phyloP scores from a whole-genome alignment of 2,329 filamentous ascomycete species.

The Rutstroemia sp. region DNA sequence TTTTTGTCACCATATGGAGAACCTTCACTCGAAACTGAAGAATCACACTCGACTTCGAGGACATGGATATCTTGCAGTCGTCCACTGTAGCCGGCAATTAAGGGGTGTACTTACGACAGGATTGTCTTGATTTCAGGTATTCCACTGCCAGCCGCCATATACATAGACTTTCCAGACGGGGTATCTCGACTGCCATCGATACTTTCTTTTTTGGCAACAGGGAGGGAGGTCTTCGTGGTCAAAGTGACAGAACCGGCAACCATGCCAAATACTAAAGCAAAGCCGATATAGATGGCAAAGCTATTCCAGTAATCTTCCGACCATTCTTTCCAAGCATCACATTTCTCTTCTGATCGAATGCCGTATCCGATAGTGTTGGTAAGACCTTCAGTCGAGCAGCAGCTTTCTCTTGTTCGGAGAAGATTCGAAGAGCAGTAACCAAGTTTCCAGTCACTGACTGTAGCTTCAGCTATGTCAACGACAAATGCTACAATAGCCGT shows the following conservation, averaged over 20 bases:
- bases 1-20: too few relatives aligned
- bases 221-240: conserved; percentile 41
- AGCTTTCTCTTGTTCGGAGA: conserved; percentile 41
- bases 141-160: conserved; percentile 49
- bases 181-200: conserved; percentile 32
- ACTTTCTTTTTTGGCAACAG: conserved; percentile 29
- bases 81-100: not conserved
- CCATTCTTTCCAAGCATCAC: conserved; percentile 21
- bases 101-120: conserved; percentile 23
- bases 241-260: conserved; percentile 42
- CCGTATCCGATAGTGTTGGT: not conserved
- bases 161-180: conserved; percentile 37
- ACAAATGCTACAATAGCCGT: conserved; percentile 48
- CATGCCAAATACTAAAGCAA: conserved; percentile 42
- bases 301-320: conserved; percentile 30
- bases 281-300: conserved; percentile 42
- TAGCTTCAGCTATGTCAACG: conserved; percentile 47
- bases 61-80: too few relatives aligned
- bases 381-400: conserved; percentile 32
- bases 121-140: conserved; percentile 58
- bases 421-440: conserved; percentile 44
- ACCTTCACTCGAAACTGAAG: too few relatives aligned
- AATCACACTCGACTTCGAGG: too few relatives aligned
- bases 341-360: conserved; percentile 21
- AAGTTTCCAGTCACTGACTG: conserved; percentile 48